Percentiles rank a stretch among this genome's conserved stretches.
Evolutionary conservation across 2,329 filamentous ascomycete species (phyloP).

Genomic region (Dactylellina haptotyla): DNA sequence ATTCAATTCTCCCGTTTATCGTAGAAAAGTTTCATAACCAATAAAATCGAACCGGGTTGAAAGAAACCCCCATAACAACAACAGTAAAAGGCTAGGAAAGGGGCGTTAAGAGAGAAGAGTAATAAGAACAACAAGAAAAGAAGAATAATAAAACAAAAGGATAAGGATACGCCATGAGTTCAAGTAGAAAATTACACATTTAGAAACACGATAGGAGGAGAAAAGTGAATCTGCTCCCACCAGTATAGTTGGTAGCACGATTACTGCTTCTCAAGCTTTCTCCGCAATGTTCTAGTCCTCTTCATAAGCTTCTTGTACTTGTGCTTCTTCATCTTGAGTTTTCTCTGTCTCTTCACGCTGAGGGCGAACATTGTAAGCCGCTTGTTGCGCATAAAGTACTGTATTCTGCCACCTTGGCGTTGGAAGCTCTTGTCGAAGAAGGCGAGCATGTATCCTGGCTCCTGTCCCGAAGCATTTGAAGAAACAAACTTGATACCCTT

Average conservation of each 20-base stretch:
- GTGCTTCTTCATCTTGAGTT: conserved; percentile 99
- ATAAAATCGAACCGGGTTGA: too few species aligned
- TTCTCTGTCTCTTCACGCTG: conserved; percentile 89
- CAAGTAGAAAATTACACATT: background rate
- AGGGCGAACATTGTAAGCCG: conserved; percentile 78
- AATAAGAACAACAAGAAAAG: conserved; percentile 12
- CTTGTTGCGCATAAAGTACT: conserved; percentile 66
- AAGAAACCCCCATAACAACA: background rate
- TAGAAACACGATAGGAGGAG: conserved; percentile 4
- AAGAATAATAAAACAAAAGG: conserved; percentile 11
- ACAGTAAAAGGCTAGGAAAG: background rate
- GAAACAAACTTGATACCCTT: conserved; percentile 26
- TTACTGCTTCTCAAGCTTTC: conserved; percentile 70
- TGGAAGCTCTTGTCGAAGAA: conserved; percentile 68
- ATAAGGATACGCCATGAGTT: conserved; percentile 27
- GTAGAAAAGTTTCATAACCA: background rate
- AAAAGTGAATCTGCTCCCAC: background rate
- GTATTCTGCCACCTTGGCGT: conserved; percentile 59
- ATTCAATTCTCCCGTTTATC: conserved; percentile 34
- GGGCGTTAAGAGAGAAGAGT: background rate
- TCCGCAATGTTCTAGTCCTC: conserved; percentile 84
- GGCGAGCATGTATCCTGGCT: conserved; percentile 16
- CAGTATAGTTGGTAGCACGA: background rate
- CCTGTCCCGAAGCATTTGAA: conserved; percentile 7
- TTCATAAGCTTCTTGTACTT: conserved; percentile 99